phyloP scores from a whole-genome alignment of 352 stramenopile species.

The Phytophthora pluvialis region DNA sequence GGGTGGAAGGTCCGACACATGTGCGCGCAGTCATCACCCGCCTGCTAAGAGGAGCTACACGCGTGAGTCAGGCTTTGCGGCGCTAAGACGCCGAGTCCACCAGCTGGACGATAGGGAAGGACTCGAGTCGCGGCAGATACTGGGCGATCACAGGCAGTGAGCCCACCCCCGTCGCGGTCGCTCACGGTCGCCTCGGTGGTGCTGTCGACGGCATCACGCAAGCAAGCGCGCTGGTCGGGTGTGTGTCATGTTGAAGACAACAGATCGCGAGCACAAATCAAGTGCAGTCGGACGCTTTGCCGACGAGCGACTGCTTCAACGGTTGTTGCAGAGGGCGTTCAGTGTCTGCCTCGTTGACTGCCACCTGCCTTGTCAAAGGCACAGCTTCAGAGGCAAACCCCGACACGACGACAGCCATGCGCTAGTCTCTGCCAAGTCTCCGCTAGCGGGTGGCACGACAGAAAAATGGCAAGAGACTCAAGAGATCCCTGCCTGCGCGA shows the following conservation, averaged over 20 bases:
- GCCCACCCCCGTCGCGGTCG: too few relatives aligned
- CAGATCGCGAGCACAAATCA: conserved; percentile 20
- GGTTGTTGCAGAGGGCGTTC: conserved; percentile 23
- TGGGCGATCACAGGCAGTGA: conserved; percentile 17
- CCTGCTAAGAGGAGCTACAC: not conserved
- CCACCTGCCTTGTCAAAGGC: not conserved
- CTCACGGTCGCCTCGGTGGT: too few relatives aligned
- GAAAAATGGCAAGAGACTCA: conserved; percentile 1
- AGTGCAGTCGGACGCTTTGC: not conserved
- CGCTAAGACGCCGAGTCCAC: conserved; percentile 8
- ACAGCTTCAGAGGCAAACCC: conserved; percentile 22
- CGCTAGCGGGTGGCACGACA: conserved; percentile 21
- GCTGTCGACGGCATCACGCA: not conserved
- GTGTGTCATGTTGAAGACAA: conserved; percentile 27
- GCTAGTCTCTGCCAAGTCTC: conserved; percentile 12
- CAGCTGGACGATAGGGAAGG: conserved; percentile 31
- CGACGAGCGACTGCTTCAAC: conserved; percentile 17
- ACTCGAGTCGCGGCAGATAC: conserved; percentile 12
- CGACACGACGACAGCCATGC: conserved; percentile 22
- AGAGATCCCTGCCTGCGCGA: not conserved
- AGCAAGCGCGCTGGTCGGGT: conserved; percentile 4
- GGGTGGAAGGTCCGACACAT: conserved; percentile 21
- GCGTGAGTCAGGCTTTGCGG: conserved; percentile 32
- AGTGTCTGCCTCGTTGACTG: conserved; percentile 7
- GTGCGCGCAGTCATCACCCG: conserved; percentile 28